Conservation (phyloP, 257 asterid species). For the Gentiana macrophylla region DNA sequence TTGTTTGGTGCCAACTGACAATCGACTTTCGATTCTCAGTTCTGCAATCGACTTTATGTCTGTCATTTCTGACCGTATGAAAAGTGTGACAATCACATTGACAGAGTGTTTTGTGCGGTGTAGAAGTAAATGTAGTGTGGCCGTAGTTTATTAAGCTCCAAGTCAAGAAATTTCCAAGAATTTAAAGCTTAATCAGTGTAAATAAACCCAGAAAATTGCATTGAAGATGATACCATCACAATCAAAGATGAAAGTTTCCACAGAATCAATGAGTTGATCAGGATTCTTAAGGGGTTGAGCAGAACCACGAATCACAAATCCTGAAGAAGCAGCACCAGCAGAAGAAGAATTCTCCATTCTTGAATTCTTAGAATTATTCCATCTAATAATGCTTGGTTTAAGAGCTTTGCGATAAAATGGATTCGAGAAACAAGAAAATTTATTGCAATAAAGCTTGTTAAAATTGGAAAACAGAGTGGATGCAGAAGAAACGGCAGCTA, state of each 20-base stretch:
- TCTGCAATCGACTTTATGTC: too few relatives aligned
- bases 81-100: too few relatives aligned
- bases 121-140: too few relatives aligned
- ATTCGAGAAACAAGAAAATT: slow-evolving; percentile 26
- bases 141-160: too few relatives aligned
- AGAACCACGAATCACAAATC: slow-evolving; percentile 33
- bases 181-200: too few relatives aligned
- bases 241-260: slow-evolving; percentile 92
- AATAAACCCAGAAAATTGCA: neutral
- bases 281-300: slow-evolving; percentile 72
- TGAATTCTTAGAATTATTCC: slow-evolving; percentile 32
- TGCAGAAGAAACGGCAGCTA: slow-evolving; percentile 28
- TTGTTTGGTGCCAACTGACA: too few relatives aligned
- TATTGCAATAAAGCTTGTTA: slow-evolving; percentile 23
- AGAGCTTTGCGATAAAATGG: slow-evolving; percentile 31
- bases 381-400: slow-evolving; percentile 24
- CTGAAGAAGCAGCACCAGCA: slow-evolving; percentile 20
- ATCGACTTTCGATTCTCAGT: too few relatives aligned
- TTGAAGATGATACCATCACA: slow-evolving; percentile 58
- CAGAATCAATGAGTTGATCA: slow-evolving; percentile 79
- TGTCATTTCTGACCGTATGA: too few relatives aligned
- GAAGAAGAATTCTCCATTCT: slow-evolving; percentile 33
- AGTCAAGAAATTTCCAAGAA: too few relatives aligned
- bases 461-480: slow-evolving; percentile 28
- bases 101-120: too few relatives aligned